These are phyloP conservation scores for Tephrocybe sp. DNA, from an alignment of 768 basidiomycete species.

Conservation along the genomic window DNA sequence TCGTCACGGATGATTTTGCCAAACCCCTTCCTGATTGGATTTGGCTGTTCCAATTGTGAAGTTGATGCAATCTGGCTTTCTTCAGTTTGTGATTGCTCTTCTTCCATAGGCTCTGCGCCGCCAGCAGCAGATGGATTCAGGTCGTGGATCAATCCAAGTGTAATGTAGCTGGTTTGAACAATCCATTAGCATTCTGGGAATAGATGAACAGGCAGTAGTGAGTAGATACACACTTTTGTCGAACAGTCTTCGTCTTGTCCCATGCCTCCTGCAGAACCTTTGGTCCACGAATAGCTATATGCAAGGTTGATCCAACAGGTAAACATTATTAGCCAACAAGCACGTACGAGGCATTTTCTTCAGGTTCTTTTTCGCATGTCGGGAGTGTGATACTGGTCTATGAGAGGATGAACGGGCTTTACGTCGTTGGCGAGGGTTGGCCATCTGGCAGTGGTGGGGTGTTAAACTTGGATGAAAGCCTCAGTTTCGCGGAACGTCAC, in stretches of 20 bases:
- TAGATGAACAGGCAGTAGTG: not conserved
- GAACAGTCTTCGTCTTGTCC: constrained; percentile 85
- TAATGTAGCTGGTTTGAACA: constrained; percentile 56
- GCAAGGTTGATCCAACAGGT: not conserved
- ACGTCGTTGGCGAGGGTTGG: constrained; percentile 89
- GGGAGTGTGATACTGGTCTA: constrained; percentile 71
- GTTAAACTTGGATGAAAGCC: constrained; percentile 7
- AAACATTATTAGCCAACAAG: not conserved
- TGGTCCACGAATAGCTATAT: constrained; percentile 75
- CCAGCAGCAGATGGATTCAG: constrained; percentile 70
- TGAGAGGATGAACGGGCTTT: constrained; percentile 82
- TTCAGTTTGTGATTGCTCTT: constrained; percentile 12
- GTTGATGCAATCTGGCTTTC: constrained; percentile 13
- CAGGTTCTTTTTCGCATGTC: constrained; percentile 69
- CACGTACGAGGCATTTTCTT: constrained; percentile 73
- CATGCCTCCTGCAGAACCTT: constrained; percentile 81
- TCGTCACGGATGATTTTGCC: constrained; percentile 84
- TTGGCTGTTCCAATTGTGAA: constrained; percentile 15
- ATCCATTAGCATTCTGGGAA: too few relatives aligned
- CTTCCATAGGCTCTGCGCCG: constrained; percentile 54
- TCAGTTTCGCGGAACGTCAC: not conserved
- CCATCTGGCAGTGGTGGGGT: too few relatives aligned
- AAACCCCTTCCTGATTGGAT: constrained; percentile 56
- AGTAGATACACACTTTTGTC: constrained; percentile 74
- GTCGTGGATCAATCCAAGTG: constrained; percentile 70